phyloP scores from a whole-genome alignment of 192 early-diverging fungal species.

The Coemansia sp. region DNA sequence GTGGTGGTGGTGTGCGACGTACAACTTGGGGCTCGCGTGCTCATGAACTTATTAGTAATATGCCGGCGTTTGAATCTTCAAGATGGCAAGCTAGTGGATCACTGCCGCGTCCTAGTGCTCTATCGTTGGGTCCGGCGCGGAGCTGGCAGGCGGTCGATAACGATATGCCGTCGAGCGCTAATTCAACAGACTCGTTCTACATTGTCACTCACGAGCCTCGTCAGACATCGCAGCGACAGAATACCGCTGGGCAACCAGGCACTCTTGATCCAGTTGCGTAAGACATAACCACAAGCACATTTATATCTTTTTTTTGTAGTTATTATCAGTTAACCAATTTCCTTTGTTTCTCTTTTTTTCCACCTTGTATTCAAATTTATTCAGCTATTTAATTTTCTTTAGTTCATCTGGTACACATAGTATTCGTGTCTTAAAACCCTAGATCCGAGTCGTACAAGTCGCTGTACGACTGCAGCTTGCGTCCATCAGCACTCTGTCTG shows the following conservation, averaged over 20 bases:
- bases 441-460: constrained; percentile 40
- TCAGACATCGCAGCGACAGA: background rate
- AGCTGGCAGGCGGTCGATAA: constrained; percentile 18
- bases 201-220: constrained; percentile 27
- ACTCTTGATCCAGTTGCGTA: no score
- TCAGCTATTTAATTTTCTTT: background rate
- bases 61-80: constrained; percentile 14
- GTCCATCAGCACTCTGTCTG: constrained; percentile 10
- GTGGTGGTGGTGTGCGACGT: background rate
- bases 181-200: constrained; percentile 43
- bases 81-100: constrained; percentile 6
- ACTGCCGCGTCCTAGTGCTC: background rate
- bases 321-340: constrained; percentile 1
- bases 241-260: no score
- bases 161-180: constrained; percentile 20
- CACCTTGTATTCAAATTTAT: constrained; percentile 1
- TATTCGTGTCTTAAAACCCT: constrained; percentile 36
- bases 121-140: constrained; percentile 12
- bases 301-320: no score
- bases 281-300: no score
- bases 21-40: constrained; percentile 28
- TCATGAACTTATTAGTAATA: constrained; percentile 13
- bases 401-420: no score
- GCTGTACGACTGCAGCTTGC: constrained; percentile 38
- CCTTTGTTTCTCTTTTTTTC: background rate